phyloP scores from a whole-genome alignment of 192 early-diverging fungal species.

The Dissophora globulifera region DNA sequence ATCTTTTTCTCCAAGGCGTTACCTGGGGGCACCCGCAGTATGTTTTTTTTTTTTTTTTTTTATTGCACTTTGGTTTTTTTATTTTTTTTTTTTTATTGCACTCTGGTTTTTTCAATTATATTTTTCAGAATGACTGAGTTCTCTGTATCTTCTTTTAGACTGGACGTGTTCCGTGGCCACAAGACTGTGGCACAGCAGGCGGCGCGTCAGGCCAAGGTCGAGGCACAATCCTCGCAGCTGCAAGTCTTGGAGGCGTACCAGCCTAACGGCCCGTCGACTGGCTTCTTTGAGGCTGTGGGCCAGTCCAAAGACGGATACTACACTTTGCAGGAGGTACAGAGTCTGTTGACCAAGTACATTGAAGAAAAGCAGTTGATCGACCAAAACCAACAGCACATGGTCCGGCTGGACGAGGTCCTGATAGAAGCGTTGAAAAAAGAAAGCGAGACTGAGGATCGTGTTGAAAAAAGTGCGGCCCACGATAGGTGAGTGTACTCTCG shows the following conservation, averaged over 20 bases:
- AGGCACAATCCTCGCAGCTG: slow-evolving; percentile 20
- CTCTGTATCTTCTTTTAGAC: slow-evolving; percentile 5
- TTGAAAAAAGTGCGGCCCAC: slow-evolving; percentile 25
- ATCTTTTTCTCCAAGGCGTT: slow-evolving; percentile 67
- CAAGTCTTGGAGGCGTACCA: slow-evolving; percentile 64
- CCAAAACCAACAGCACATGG: slow-evolving; percentile 53
- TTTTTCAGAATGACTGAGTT: no score
- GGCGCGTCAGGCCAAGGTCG: slow-evolving; percentile 33
- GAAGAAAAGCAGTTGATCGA: slow-evolving; percentile 69
- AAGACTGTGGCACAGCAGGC: slow-evolving; percentile 49
- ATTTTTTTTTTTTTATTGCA: no score
- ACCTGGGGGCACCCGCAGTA: slow-evolving; percentile 71
- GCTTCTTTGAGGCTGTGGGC: slow-evolving; percentile 64
- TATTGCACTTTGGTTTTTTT: no score
- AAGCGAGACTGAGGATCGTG: slow-evolving; percentile 25
- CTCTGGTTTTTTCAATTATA: no score
- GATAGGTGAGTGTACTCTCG: slow-evolving; percentile 42
- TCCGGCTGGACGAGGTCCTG: slow-evolving; percentile 24
- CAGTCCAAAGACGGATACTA: slow-evolving; percentile 65
- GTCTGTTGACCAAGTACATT: slow-evolving; percentile 71
- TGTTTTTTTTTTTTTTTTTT: no score
- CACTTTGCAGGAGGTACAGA: slow-evolving; percentile 66
- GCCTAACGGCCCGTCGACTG: slow-evolving; percentile 57
- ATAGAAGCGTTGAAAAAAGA: slow-evolving; percentile 26
- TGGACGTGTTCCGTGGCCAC: slow-evolving; percentile 32